Percentiles rank a stretch among this genome's conserved stretches.
Conservation (phyloP, 2,329 filamentous ascomycete genomes). For the Blastomyces emzantsi region DNA sequence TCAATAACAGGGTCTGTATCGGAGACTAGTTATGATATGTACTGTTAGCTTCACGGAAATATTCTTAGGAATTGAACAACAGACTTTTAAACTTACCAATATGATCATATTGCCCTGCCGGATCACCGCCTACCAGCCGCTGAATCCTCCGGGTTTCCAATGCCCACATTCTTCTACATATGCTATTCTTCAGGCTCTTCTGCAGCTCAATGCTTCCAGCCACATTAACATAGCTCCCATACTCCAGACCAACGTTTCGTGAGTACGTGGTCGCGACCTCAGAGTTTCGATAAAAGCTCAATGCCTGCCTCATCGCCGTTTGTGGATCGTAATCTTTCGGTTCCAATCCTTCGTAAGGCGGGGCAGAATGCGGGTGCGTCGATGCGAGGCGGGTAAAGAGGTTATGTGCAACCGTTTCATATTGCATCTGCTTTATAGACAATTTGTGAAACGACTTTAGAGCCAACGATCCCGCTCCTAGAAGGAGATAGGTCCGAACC, state of each 20-base stretch:
- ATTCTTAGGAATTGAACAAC: not conserved
- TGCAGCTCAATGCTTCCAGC: conserved; percentile 36
- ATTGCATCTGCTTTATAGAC: conserved; percentile 42
- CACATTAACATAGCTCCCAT: conserved; percentile 38
- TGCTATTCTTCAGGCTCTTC: conserved; percentile 30
- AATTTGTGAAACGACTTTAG: conserved; percentile 38
- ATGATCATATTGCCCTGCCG: conserved; percentile 28
- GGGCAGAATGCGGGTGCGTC: conserved; percentile 37
- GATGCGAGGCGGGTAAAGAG: conserved; percentile 40
- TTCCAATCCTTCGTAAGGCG: conserved; percentile 33
- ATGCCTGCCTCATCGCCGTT: conserved; percentile 31
- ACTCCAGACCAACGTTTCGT: conserved; percentile 32
- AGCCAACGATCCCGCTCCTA: conserved; percentile 40
- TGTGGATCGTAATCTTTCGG: conserved; percentile 37
- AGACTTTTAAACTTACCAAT: conserved; percentile 26
- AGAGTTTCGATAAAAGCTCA: conserved; percentile 35
- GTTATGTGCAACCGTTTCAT: conserved; percentile 40
- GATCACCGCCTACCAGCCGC: conserved; percentile 32
- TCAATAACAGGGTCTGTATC: conserved; percentile 26
- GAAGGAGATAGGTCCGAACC: conserved; percentile 35
- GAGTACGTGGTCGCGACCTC: conserved; percentile 30
- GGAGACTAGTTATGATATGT: conserved; percentile 21
- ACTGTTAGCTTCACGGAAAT: not conserved
- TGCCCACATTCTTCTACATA: conserved; percentile 36
- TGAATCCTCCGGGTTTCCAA: conserved; percentile 36